These are phyloP conservation scores for Rhodotorula babjevae DNA, from an alignment of 768 basidiomycete genomes.

Conservation along the genomic window DNA sequence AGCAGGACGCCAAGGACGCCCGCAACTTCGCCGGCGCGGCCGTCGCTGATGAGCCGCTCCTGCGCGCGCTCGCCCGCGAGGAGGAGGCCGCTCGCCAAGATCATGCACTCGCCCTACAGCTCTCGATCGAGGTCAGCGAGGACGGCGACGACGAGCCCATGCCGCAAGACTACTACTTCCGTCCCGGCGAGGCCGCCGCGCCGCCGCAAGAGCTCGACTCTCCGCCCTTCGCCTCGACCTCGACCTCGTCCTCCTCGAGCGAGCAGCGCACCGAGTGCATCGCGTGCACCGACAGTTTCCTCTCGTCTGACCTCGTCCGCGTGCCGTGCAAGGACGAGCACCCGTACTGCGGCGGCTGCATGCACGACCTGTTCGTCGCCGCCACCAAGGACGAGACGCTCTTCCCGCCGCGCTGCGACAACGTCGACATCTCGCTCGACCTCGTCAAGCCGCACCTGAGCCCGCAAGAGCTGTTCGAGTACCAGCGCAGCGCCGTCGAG, in stretches of 20 bases:
- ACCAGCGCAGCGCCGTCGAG: background rate
- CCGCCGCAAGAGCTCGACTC: no score
- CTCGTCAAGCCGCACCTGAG: constrained; percentile 14
- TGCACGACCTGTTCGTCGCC: constrained; percentile 50
- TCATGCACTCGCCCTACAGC: background rate
- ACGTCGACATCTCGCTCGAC: constrained; percentile 46
- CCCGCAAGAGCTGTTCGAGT: background rate
- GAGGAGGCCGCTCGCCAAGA: background rate
- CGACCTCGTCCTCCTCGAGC: background rate
- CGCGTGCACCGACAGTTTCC: constrained; percentile 2
- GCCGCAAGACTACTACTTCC: background rate
- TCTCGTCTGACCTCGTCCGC: background rate
- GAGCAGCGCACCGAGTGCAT: background rate
- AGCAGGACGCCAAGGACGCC: background rate
- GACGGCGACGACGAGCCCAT: background rate
- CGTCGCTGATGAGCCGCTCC: background rate
- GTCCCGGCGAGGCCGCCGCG: background rate
- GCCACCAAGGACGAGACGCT: constrained; percentile 56
- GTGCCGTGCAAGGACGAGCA: constrained; percentile 42
- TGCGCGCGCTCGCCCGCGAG: background rate
- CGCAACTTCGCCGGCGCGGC: background rate
- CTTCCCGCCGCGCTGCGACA: constrained; percentile 57
- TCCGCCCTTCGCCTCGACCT: background rate
- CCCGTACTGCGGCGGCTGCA: constrained; percentile 53
- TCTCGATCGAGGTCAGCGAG: background rate